phyloP scores from a whole-genome alignment of 495 filamentous ascomycete genomes.

The Penicillium coprophilum region DNA sequence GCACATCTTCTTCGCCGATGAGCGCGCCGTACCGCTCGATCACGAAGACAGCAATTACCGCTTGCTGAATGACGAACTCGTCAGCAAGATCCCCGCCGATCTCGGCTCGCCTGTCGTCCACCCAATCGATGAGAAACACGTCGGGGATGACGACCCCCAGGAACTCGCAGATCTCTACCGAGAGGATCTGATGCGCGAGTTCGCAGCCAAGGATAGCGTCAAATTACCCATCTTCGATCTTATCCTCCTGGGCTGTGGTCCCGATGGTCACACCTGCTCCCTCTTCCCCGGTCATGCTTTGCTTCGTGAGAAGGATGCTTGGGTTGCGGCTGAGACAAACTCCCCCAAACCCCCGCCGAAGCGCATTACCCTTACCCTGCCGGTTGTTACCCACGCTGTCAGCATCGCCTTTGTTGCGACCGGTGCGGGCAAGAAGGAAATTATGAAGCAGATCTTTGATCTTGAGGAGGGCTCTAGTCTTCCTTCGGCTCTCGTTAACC shows the following conservation, averaged over 20 bases:
- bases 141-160: slow-evolving; percentile 81
- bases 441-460: slow-evolving; percentile 89
- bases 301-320: slow-evolving; percentile 83
- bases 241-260: slow-evolving; percentile 86
- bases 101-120: slow-evolving; percentile 67
- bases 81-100: slow-evolving; percentile 77
- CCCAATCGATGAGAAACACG: slow-evolving; percentile 68
- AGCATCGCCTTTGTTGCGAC: slow-evolving; percentile 90
- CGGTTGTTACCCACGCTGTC: slow-evolving; percentile 79
- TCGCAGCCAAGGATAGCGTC: slow-evolving; percentile 82
- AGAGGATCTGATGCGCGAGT: slow-evolving; percentile 76
- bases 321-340: slow-evolving; percentile 87
- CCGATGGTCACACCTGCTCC: slow-evolving; percentile 96
- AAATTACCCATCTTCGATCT: slow-evolving; percentile 93
- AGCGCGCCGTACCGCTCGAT: slow-evolving; percentile 89
- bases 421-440: slow-evolving; percentile 83
- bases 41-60: slow-evolving; percentile 92
- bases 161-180: slow-evolving; percentile 94
- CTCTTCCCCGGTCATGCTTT: slow-evolving; percentile 89
- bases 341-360: slow-evolving; percentile 91
- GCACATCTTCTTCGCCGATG: slow-evolving; percentile 98
- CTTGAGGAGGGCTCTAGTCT: slow-evolving; percentile 69
- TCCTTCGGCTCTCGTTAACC: slow-evolving; percentile 85
- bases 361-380: slow-evolving; percentile 87
- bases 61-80: slow-evolving; percentile 79